Base-by-base conservation (phyloP, 257 asterid species). In the Nicotiana attenuata region DNA sequence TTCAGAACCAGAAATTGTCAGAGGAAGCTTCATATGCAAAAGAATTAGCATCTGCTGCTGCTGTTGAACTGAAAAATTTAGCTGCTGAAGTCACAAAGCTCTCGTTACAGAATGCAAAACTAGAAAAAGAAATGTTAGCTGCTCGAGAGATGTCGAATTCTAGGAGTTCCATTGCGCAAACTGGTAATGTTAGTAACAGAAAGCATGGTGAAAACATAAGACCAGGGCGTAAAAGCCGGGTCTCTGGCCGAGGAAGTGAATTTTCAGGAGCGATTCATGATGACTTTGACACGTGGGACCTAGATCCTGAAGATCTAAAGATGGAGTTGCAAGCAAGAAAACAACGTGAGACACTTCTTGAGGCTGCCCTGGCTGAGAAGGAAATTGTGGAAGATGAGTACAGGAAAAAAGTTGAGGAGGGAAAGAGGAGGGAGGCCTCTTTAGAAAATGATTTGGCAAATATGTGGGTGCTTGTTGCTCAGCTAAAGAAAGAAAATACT, bases 401-500 rank as follows among this genome's bases (percentile, higher is more conserved):
- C 83, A 86, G 97, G 85, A 94, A 91, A 91, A 92, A 90, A 81
- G 83, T 85, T 82, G 98, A 93, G 77, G 99, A 92, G 86, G 88
- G 92, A 17, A 96, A 91, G 97, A 92, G 89, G 87, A 91, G 97
- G 86, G 99, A 96, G 88, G 90, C 97, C 0, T 87, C 93, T 82
- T 86, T 96, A 82, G 99, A 94, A 83, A 96, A 96, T 89, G 99
- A 96, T 84, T 87, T 96, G 82, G 98, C 99, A 57, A 96, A 96
- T 80, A 96, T 96, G 99, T 96, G 99, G 99, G 98, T 96, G 84
- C 94, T 93, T 55, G 99, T 96, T 86, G 98, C 99, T 80, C 98
- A 93, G 90, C 90, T 96, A 82, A 96, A 94, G 88, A 93, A 93
- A 89, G 97, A 92, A 81, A 93, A 85, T 35, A 86, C 87, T 29